phyloP scores from a whole-genome alignment of 176 grass and related monocot genomes.

The Tillandsia leiboldiana region DNA sequence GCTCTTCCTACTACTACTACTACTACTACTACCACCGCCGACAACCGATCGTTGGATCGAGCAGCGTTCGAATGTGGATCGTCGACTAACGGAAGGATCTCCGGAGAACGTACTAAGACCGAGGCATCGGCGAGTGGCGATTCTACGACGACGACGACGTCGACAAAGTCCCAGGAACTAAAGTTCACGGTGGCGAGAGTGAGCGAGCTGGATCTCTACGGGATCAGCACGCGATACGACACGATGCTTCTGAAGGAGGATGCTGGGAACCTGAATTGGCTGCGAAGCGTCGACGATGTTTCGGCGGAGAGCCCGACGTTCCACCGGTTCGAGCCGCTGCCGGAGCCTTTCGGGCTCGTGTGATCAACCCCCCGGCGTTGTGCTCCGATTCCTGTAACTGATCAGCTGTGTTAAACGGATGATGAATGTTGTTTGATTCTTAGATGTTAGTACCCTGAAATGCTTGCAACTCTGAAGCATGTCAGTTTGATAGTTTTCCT shows the following conservation, averaged over 20 bases:
- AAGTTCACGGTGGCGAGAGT: background rate
- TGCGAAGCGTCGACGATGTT: constrained; percentile 12
- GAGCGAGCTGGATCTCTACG: constrained; percentile 17
- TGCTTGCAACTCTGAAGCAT: too few relatives aligned
- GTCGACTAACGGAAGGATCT: background rate
- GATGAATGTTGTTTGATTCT: too few relatives aligned
- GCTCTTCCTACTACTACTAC: background rate
- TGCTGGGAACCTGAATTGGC: constrained; percentile 11
- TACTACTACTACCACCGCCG: background rate
- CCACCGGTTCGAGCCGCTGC: constrained; percentile 2
- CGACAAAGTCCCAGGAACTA: background rate
- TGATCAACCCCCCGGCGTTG: background rate
- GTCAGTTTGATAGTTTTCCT: too few relatives aligned
- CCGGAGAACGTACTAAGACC: background rate
- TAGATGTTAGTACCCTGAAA: too few relatives aligned
- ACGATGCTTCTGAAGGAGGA: constrained; percentile 1
- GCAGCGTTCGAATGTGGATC: background rate
- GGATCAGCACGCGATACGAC: constrained; percentile 15
- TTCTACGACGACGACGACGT: background rate
- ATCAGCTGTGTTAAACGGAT: too few relatives aligned
- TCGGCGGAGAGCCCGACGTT: constrained; percentile 5
- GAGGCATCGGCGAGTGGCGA: background rate
- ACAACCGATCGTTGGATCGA: background rate
- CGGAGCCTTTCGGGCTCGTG: constrained; percentile 13
- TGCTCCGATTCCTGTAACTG: too few relatives aligned